These are phyloP conservation scores for Podaxis sp. DNA, from an alignment of 768 basidiomycete genomes.

Conservation along the genomic window DNA sequence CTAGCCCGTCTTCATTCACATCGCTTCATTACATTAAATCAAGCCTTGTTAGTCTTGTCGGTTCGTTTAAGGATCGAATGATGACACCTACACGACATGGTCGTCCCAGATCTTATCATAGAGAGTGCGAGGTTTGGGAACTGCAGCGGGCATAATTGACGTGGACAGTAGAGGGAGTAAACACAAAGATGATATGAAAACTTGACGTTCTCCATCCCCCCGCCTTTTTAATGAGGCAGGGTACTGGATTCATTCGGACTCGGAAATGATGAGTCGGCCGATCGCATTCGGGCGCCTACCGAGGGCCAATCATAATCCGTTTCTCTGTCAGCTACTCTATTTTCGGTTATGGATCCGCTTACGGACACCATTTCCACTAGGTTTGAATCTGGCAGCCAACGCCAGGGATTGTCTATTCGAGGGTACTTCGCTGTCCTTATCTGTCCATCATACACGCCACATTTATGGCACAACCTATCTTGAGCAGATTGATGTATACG, in stretches of 20 bases:
- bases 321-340: constrained; percentile 6
- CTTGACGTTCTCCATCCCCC: constrained; percentile 13
- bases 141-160: constrained; percentile 38
- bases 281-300: constrained; percentile 12
- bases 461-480: neutral
- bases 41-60: constrained; percentile 17
- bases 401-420: neutral
- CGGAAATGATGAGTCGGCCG: constrained; percentile 15
- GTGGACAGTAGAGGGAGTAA: constrained; percentile 17
- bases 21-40: constrained; percentile 43
- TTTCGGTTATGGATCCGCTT: constrained; percentile 6
- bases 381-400: neutral
- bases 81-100: constrained; percentile 76
- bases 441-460: neutral
- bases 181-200: constrained; percentile 13
- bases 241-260: constrained; percentile 1
- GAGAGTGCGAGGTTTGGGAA: constrained; percentile 72
- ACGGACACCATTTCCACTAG: neutral
- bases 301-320: constrained; percentile 16
- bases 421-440: neutral
- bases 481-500: neutral
- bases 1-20: constrained; percentile 71
- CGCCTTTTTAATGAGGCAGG: constrained; percentile 8
- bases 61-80: constrained; percentile 12
- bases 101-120: constrained; percentile 99